Percentiles rank a stretch among this genome's conserved stretches.
phyloP scores from a whole-genome alignment of 495 filamentous ascomycete species.

The Daldinia bambusicola region DNA sequence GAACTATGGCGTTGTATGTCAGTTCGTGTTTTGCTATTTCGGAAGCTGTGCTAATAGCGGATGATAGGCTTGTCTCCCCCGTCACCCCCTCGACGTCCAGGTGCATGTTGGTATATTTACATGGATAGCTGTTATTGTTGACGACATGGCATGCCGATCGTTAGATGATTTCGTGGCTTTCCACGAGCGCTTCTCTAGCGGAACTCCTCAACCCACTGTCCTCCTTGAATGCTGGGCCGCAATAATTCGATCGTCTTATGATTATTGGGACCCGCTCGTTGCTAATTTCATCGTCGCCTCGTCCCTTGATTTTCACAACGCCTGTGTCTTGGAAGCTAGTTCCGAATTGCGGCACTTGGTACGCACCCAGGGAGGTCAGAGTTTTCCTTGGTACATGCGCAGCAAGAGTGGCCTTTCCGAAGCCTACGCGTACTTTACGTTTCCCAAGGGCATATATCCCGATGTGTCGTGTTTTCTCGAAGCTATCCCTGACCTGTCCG shows the following conservation, averaged over 20 bases:
- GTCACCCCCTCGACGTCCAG: constrained; percentile 31
- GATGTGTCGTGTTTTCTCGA: constrained; percentile 34
- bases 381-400: constrained; percentile 30
- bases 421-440: constrained; percentile 32
- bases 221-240: constrained; percentile 28
- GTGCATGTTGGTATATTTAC: constrained; percentile 36
- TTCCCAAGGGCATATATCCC: constrained; percentile 26
- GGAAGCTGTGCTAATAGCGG: not conserved
- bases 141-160: constrained; percentile 18
- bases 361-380: constrained; percentile 25
- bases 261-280: constrained; percentile 25
- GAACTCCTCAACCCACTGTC: constrained; percentile 18
- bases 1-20: constrained; percentile 19
- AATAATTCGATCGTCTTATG: constrained; percentile 18
- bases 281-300: constrained; percentile 34
- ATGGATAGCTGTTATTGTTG: constrained; percentile 33
- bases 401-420: constrained; percentile 27
- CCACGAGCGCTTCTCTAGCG: constrained; percentile 28
- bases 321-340: constrained; percentile 27
- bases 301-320: constrained; percentile 34
- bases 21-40: not conserved
- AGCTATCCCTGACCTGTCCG: constrained; percentile 34
- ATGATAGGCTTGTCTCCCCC: constrained; percentile 26
- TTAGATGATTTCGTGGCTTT: constrained; percentile 14
- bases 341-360: constrained; percentile 21